Evolutionary conservation across 495 filamentous ascomycete genomes (phyloP), one percentile per base, ranked within the genome.

Genomic region (Margaritispora aquatica): DNA sequence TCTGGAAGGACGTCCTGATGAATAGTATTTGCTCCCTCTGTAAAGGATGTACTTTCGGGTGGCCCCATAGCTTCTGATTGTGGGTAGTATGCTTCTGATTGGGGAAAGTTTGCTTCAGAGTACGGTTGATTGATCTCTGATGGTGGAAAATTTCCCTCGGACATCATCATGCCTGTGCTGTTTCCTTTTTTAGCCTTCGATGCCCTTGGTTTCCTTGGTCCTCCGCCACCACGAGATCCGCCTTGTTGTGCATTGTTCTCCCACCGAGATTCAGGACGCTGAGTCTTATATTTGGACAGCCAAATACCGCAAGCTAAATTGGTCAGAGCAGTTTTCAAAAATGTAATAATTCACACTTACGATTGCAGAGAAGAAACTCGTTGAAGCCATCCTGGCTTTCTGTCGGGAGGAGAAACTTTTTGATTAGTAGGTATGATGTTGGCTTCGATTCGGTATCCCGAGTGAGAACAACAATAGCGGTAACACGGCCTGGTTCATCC

Each of bases 261-360:
- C 93, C 93, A 98, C 58, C 85, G 83, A 47, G 90, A 83, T 51
- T 84, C 77, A 1, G 94, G 94, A 8, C 94, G 82, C 79, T 96
- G 96, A 26, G 70, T 77, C 67, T 88, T 91, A 68, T 86, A 89
- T 63, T 96, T 96, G 44, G 85, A 83, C 58, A 97, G 82, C 92
- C 91, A 98, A 29, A 98, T 80, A 15, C 94, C 94, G 66, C 94
- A 98, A 64, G 94, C 65, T 67, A 53, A 84, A 52, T 29, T 57
- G 47, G 49, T 27, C 57, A 54, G 8, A 19, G n/a, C n/a, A n/a
- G n/a, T n/a, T n/a, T 21, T 26, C 41, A 26, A 38, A 34, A 29
- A 52, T 63, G 47, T 62, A 23, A 29, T 19, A 27, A 26, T 29
- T 19, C 23, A 15, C 19, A 67, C 65, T 67, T 60, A 67, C 65